Base-by-base conservation (phyloP, 345 rosid genomes). In the Trapa bicornis region DNA sequence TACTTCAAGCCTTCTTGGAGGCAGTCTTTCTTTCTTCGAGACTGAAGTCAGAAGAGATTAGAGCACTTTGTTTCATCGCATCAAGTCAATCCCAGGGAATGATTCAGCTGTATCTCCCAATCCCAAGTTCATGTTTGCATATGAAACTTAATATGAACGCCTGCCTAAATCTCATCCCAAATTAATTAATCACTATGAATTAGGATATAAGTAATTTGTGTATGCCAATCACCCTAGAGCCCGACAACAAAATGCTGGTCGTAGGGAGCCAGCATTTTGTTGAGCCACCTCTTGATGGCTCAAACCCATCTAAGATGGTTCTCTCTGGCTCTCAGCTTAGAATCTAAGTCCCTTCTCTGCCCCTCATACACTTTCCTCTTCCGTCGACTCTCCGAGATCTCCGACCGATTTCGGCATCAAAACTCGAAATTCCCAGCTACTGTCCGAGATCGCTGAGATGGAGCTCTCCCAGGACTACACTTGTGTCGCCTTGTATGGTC, bases 391-490 rank as follows among this genome's bases (percentile, higher is more conserved):
- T 36, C 88, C 93, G 6, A 77, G 61, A 66, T 81, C 88, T n/a
- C 82, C 94, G 4, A 78, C 83, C 50, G 91, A 91, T 56, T 91
- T 83, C 38, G 94, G 94, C 1, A 78, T 78, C 70, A 88, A 89
- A 70, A 84, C 94, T n/a, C 87, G 75, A 72, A 82, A 71, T 62
- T 75, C 82, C 69, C 63, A 58, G 63, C 11, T 6, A 33, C 37
- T 33, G 1, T 58, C 63, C 12, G 63, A 58, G 63, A 58, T 58
- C 70, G 74, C 71, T 41, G 89, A 88, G 50, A 87, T 93, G 89
- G 98, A 88, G 38, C 72, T 82, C 37, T 93, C 97, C 7, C 97
- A 93, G 83, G 97, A 93, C 70, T 93, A 93, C 75, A 93, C 98
- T 43, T 85, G 98, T 72, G 94, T 93, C 37, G 90, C 88, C 64